Evolutionary conservation across 225 moss, liverwort and hornwort genomes (phyloP), one percentile per base, ranked within the genome.

Genomic region (Lunularia cruciata): DNA sequence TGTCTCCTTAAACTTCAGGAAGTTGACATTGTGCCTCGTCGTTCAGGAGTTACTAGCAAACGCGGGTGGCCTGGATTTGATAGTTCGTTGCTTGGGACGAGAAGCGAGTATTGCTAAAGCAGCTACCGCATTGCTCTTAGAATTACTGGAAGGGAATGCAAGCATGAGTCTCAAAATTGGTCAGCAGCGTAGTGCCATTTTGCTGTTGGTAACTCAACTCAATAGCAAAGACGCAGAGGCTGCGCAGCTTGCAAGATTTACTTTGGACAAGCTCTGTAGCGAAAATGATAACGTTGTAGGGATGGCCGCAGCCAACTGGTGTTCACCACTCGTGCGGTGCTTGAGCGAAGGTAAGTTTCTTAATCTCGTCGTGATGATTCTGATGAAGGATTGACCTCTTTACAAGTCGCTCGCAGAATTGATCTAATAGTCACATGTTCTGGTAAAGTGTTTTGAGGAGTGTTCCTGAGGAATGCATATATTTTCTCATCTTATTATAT

Each of bases 231-330:
- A 82, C 25, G n/a, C 66, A 2, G 75, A 75, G 47, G 74, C 73
- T 31, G 67, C 63, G 6, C 42, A 32, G 46, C 59, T 71, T 36
- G 71, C 74, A 42, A 63, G 55, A 47, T 34, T 60, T 8, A 57
- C 67, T 47, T 48, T 82, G 60, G 74, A 82, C 65, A 74, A 64
- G 60, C 63, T 82, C 35, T 57, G 77, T 20, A 71, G 52, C 25
- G 69, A 73, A 30, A 65, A 75, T 9, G 67, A 75, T 4, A 82
- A 82, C 38, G 74, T 78, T 31, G 75, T 78, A 57, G 60, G 64
- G 13, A 78, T 82, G 81, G 81, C 81, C 36, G 63, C 48, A 30
- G 77, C 77, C 7, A 82, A 77, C 23, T 82, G 77, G 78, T 82
- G 60, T 33, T 35, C 45, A 49, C 82, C 82, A 5, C 51, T 82